Base-by-base conservation (phyloP, 2,329 filamentous ascomycete genomes). In the Aspergillus niger region DNA sequence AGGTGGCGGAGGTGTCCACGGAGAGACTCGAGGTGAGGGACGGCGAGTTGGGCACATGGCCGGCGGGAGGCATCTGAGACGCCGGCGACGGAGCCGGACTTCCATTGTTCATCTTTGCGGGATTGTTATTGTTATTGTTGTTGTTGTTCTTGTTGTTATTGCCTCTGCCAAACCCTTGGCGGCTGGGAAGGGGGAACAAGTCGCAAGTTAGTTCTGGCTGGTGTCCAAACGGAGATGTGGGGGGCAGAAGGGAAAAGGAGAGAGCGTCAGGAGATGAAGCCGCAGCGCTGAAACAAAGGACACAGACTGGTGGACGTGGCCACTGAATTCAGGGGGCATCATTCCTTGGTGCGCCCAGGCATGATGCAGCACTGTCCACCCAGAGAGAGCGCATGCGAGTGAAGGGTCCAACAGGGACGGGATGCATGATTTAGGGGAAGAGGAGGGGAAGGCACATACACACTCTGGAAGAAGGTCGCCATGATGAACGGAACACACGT, bases 381-480 rank as follows among this genome's bases (percentile, higher is more conserved):
- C 26, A 28, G 38, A 26, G 30, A 22, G 48, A 51, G 66, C 66
- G 66, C 66, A 67, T 69, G 67, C 64, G 70, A 62, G 67, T 59
- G 60, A 64, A 52, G 55, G 53, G 61, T 48, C 59, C 64, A 64
- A 63, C 22, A 66, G 62, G 64, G 66, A 65, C 63, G 62, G 62
- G 66, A 58, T 62, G 58, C 57, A 59, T 49, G 20, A 30, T 44
- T 44, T 49, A 51, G 30, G 54, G 32, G 36, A 43, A 57, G 54
- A 60, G 58, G 56, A 59, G 55, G 54, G 63, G 51, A 51, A 55
- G 58, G 55, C 22, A 79, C 78, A 73, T 80, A 82, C 80, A 81
- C 79, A 66, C 78, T 81, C 69, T 81, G 79, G 56, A 82, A 80
- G 68, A 81, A 81, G 52, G 76, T 80, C 54, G 79, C 76, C 80